Base-by-base conservation (phyloP, 331 rosid genomes). In the Acacia pycnantha region DNA sequence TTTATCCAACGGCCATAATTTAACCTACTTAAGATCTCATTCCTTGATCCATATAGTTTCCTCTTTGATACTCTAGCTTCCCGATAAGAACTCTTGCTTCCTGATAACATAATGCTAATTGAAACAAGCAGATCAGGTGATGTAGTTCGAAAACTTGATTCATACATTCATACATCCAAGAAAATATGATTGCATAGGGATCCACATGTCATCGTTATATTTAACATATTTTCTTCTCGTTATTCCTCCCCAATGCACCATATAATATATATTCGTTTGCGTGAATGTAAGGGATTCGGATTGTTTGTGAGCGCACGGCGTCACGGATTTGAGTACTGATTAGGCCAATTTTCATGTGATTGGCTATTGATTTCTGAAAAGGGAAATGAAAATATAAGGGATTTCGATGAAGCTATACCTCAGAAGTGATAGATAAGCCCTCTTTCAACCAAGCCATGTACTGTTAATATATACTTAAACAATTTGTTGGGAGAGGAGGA, bases 361-460 rank as follows among this genome's bases (percentile, higher is more conserved):
- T 59, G 14, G 16, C 26, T 53, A 53, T 53, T 19, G 11, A 21
- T 54, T 2, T n/a, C 62, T 12, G 67, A 11, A 4, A 61, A 61
- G 16, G 67, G 69, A 62, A 62, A 62, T 1, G 69, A 62, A 62
- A 62, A 27, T 62, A 13, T 10, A 64, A 64, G 70, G 70, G 33
- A 56, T 12, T 24, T 22, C 0, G 46, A 80, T 12, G 80, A 76
- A 56, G 70, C 44, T 26, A 21, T 13, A 91, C 99, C 99, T 95
- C 98, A 64, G 80, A 92, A 86, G 85, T 95, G 88, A 95, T 88
- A 0, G 98, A 93, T 82, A 95, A 83, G 26, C 99, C 99, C 31
- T 95, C 98, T 64, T 91, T 86, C 81, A 95, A 79, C n/a, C n/a
- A n/a, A n/a, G n/a, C n/a, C n/a, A n/a, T n/a, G n/a, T n/a, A n/a